These are phyloP conservation scores for Carex cristatella DNA, from an alignment of 176 grass and related monocot genomes.

Conservation along the genomic window DNA sequence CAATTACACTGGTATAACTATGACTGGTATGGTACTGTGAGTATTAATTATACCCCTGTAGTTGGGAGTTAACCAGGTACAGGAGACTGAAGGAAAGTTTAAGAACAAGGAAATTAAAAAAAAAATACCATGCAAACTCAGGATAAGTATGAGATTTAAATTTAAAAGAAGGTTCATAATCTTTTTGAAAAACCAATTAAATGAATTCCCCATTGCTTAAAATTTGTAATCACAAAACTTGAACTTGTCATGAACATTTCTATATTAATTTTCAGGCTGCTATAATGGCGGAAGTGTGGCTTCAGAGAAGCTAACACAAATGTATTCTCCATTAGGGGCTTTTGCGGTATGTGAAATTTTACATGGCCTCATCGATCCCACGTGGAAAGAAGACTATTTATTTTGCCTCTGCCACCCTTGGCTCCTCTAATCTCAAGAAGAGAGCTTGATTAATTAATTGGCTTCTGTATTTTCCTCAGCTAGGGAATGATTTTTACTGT, in stretches of 20 bases:
- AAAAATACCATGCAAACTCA: too few relatives aligned
- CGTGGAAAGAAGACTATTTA: too few relatives aligned
- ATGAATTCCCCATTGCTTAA: neutral
- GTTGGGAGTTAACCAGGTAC: too few relatives aligned
- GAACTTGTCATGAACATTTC: neutral
- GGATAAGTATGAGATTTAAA: too few relatives aligned
- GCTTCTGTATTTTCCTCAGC: neutral
- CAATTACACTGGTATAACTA: neutral
- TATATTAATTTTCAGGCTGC: conserved; percentile 38
- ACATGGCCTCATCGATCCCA: too few relatives aligned
- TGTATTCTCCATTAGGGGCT: conserved; percentile 35
- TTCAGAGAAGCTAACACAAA: conserved; percentile 42
- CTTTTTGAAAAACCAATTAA: neutral
- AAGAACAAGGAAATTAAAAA: neutral
- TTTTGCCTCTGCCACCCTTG: neutral
- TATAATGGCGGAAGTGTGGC: conserved; percentile 43
- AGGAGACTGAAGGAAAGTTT: too few relatives aligned
- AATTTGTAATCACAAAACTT: neutral
- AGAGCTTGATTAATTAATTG: conserved; percentile 27
- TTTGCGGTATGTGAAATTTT: conserved; percentile 12
- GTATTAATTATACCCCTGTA: neutral
- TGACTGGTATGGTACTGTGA: neutral
- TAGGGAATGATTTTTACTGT: neutral
- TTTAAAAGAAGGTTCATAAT: neutral
- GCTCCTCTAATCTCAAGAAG: conserved; percentile 39